Conservation (phyloP, 192 early-diverging fungal species). For the Lobulomyces angularis region DNA sequence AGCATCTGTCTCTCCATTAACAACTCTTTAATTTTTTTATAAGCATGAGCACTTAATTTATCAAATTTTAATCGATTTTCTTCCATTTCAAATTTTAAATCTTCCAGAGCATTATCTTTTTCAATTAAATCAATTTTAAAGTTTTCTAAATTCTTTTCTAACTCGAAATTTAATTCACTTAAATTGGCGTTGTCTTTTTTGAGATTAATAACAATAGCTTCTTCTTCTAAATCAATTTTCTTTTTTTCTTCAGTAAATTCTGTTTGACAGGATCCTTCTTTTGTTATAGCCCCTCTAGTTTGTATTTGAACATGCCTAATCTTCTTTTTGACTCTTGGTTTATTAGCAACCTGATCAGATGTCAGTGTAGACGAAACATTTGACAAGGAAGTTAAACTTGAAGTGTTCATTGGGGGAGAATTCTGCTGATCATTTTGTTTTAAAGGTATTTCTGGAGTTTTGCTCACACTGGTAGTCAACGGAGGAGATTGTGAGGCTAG, state of each 20-base stretch:
- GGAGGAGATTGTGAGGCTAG: too few species aligned
- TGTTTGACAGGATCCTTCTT: constrained; percentile 11
- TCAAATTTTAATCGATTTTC: constrained; percentile 24
- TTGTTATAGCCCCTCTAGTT: constrained; percentile 16
- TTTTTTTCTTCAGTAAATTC: constrained; percentile 1
- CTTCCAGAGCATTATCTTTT: constrained; percentile 11
- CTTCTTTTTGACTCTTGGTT: constrained; percentile 14
- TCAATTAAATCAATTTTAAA: constrained; percentile 6
- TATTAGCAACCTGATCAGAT: neutral
- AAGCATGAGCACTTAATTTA: constrained; percentile 20
- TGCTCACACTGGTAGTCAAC: too few species aligned
- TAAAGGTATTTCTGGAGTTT: too few species aligned
- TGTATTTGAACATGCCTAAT: constrained; percentile 37
- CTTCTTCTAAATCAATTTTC: neutral
- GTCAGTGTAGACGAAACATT: neutral
- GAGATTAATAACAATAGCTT: neutral
- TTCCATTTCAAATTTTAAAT: constrained; percentile 5
- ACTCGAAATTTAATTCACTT: neutral
- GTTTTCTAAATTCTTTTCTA: constrained; percentile 12
- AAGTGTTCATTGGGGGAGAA: too few species aligned
- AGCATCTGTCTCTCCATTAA: constrained; percentile 21
- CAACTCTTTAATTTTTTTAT: constrained; percentile 35
- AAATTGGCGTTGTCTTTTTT: constrained; percentile 1
- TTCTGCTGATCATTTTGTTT: too few species aligned
- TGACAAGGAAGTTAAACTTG: too few species aligned